Conservation (phyloP, 2,329 filamentous ascomycete genomes). For the Xenoacremonium recifei region DNA sequence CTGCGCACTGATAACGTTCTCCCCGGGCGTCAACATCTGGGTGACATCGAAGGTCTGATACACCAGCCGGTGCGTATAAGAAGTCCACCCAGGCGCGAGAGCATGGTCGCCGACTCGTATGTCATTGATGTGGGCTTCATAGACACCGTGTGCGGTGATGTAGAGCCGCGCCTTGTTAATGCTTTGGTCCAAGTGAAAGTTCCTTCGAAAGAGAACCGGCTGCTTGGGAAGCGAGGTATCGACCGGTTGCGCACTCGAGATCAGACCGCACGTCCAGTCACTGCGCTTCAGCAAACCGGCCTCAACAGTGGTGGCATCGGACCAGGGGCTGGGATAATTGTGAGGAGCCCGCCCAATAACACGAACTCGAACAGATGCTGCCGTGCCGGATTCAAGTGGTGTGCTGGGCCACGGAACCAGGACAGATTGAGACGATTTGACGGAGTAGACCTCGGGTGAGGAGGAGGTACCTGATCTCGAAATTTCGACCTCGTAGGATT, state of each 20-base stretch:
- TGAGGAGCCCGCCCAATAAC: no score
- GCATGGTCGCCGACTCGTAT: conserved; percentile 34
- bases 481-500: no score
- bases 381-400: no score
- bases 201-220: background rate
- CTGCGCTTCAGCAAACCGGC: background rate
- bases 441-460: no score
- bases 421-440: no score
- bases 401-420: no score
- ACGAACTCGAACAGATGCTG: no score
- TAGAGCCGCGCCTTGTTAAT: conserved; percentile 30
- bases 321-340: no score
- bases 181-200: background rate
- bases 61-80: conserved; percentile 44
- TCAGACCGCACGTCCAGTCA: background rate
- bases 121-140: conserved; percentile 46
- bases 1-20: conserved; percentile 36
- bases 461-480: no score
- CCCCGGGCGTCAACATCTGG: conserved; percentile 30
- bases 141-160: conserved; percentile 44
- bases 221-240: no score
- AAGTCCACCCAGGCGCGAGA: conserved; percentile 50
- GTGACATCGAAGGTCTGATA: conserved; percentile 54
- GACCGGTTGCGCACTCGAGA: background rate
- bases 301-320: no score